Base-by-base conservation (phyloP, 2,329 filamentous ascomycete genomes). In the Pseudocercospora cruenta region DNA sequence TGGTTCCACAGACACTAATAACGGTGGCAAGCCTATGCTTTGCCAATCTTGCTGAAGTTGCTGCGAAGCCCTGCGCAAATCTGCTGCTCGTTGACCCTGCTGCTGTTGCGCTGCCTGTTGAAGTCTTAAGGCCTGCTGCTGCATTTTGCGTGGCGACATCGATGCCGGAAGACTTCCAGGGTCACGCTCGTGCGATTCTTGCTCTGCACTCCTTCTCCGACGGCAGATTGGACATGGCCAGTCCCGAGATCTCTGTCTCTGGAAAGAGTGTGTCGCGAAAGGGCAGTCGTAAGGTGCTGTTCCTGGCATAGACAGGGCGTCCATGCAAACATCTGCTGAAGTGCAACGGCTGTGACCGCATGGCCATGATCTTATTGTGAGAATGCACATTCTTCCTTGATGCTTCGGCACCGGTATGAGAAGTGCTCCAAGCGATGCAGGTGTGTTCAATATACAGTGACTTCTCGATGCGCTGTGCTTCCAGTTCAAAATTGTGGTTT, bases 281-380 rank as follows among this genome's bases (percentile, higher is more conserved):
- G 61, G 66, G 33, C 68, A 70, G 21, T 66, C 60, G 53, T 62
- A 58, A 14, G 64, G 58, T 10, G 59, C 39, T 53, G 64, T 65
- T 16, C 62, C 66, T 0, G 66, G 68, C 4, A 45, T 67, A 1
- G 62, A 47, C 36, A 68, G 58, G n/a, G 61, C 58, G 8, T 51
- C 63, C 49, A 61, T 60, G 66, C 68, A 70, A 21, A 61, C 62
- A 36, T 67, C 66, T 28, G 63, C 60, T 2, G 60, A 53, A 21
- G 68, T 70, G 43, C 60, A 60, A 36, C 64, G 61, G 49, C 55
- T 60, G 47, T 70, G 68, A 26, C 60, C 59, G 59, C 68, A 70
- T 53, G 64, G 60, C 66, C 68, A 68, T 33, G 64, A 58, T 43
- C 66, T 47, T 7, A 68, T 60, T 22, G 61, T 64, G 47, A 70